Percentiles rank a stretch among this genome's conserved stretches.
phyloP scores from a whole-genome alignment of 257 asterid genomes.

The Solanum raphanifolium region DNA sequence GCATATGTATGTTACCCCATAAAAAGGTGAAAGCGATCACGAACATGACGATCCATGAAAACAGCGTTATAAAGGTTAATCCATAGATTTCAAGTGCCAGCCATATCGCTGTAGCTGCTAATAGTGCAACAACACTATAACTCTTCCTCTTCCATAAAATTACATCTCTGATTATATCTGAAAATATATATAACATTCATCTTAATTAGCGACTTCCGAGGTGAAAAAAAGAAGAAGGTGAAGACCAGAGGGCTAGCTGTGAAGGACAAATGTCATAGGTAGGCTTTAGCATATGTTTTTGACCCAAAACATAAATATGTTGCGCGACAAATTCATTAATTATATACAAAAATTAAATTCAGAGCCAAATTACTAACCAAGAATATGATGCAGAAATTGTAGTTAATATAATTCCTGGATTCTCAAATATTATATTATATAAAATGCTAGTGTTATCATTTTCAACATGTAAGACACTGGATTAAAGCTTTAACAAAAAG shows the following conservation, averaged over 20 bases:
- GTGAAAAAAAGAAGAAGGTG: not conserved
- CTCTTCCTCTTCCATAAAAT: conserved; percentile 49
- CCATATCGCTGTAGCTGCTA: conserved; percentile 38
- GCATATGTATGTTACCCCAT: conserved; percentile 39
- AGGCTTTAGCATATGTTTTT: not conserved
- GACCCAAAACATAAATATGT: not conserved
- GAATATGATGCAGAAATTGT: not conserved
- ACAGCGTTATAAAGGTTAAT: conserved; percentile 29
- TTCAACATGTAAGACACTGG: too few relatives aligned
- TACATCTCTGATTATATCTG: conserved; percentile 34
- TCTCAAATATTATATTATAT: not conserved
- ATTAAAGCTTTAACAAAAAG: not conserved
- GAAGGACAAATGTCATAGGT: not conserved
- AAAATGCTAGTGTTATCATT: not conserved
- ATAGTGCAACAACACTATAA: conserved; percentile 17
- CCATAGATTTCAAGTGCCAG: conserved; percentile 32
- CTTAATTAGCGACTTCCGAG: not conserved
- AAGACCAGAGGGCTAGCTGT: not conserved
- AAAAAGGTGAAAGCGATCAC: conserved; percentile 23
- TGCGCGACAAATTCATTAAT: not conserved
- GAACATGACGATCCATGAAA: conserved; percentile 42
- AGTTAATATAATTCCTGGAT: not conserved
- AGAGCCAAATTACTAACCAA: not conserved
- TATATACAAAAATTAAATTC: not conserved
- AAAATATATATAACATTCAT: not conserved